Evolutionary conservation across 805 yeast genomes (phyloP), one percentile per base, ranked within the genome.

Genomic region (Saturnispora mendoncae): DNA sequence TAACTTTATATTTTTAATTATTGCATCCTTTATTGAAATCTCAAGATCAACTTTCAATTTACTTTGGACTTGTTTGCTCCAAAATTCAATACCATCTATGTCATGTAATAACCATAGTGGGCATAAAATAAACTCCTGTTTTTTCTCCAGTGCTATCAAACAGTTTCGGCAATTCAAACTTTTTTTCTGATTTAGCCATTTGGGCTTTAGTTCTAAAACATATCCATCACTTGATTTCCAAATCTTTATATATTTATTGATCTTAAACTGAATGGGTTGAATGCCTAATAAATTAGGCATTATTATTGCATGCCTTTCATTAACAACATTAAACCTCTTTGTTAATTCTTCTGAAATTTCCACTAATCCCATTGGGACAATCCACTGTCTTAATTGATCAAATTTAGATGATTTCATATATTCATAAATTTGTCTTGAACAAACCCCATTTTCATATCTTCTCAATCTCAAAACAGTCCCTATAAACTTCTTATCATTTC

Each of bases 121-220:
- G 48, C 76, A 71, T 39, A 56, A 56, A 38, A 67, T 61, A 34
- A 66, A 50, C 4, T 38, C 13, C 17, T 57, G 56, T 2, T 57
- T 57, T 32, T 61, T 61, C 10, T 51, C 43, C 27, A 49, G 59
- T 38, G 62, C 54, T 35, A 66, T 54, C 49, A 67, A 65, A 44
- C 76, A 71, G 25, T 74, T 72, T 19, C 78, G 53, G 51, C 77
- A 71, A 37, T 61, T 58, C 26, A 53, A 52, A 10, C 19, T 2
- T 4, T 13, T 21, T 10, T 5, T 9, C 14, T 59, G 52, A 9
- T 40, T 35, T 4, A 19, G 18, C 78, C 78, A 72, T 52, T 72
- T 72, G 0, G 78, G 78, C 42, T 72, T 72, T 42, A 72, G 57
- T 47, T 72, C 78, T 42, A 72, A 60, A 49, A 34, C 29, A 1